Percentiles rank a stretch among this genome's conserved stretches.
phyloP scores from a whole-genome alignment of 495 filamentous ascomycete genomes.

The Trichoderma asperelloides region DNA sequence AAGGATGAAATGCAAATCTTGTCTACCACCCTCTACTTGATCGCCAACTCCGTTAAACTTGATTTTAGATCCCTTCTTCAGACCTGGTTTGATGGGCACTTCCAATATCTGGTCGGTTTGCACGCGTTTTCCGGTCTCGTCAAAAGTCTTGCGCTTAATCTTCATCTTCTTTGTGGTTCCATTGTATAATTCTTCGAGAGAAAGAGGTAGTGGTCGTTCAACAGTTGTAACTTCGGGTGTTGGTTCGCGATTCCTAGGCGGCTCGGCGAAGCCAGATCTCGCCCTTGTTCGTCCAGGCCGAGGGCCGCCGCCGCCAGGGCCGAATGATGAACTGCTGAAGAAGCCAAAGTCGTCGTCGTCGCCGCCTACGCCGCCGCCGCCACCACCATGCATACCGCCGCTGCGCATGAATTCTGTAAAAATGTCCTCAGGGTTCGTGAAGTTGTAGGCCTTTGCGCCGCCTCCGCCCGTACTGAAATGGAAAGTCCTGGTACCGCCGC shows the following conservation, averaged over 20 bases:
- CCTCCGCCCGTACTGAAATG: conserved; percentile 58
- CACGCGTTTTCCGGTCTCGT: conserved; percentile 71
- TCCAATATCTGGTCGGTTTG: conserved; percentile 84
- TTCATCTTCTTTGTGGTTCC: conserved; percentile 92
- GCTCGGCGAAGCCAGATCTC: not conserved
- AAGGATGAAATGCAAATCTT: conserved; percentile 91
- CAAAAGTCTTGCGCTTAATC: conserved; percentile 92
- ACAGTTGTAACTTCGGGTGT: conserved; percentile 87
- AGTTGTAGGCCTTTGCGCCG: conserved; percentile 54
- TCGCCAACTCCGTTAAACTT: conserved; percentile 95
- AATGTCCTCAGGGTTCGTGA: conserved; percentile 74
- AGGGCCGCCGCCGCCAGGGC: conserved; percentile 4
- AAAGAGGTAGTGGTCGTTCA: conserved; percentile 71
- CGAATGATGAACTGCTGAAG: conserved; percentile 21
- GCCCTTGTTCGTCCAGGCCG: not conserved
- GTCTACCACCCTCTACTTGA: conserved; percentile 93
- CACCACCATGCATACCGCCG: conserved; percentile 35
- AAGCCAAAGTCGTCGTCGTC: conserved; percentile 14
- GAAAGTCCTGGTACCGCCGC: conserved; percentile 51
- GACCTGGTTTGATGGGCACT: conserved; percentile 86
- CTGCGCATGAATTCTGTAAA: conserved; percentile 71
- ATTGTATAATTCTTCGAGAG: conserved; percentile 77
- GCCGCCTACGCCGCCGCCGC: conserved; percentile 14
- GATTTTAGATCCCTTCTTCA: conserved; percentile 94
- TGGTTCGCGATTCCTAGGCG: conserved; percentile 29